phyloP scores from a whole-genome alignment of 164 flowering plant genomes.

The Sextonia rubra region DNA sequence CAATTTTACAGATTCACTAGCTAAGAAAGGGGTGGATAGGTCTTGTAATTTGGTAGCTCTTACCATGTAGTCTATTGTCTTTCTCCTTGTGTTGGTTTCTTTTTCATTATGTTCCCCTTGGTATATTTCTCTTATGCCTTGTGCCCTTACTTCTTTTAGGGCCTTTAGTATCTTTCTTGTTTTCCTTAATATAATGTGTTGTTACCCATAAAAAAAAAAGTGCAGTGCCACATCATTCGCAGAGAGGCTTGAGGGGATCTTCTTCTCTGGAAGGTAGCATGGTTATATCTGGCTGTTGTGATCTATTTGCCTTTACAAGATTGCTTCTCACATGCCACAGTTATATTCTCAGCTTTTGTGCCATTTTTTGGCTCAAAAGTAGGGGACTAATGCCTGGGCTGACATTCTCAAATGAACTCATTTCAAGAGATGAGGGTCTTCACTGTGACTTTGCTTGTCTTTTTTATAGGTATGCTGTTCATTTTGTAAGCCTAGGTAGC shows the following conservation, averaged over 20 bases:
- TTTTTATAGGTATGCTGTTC: conserved; percentile 44
- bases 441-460: conserved; percentile 90
- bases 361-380: conserved; percentile 88
- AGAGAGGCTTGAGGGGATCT: conserved; percentile 79
- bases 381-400: conserved; percentile 86
- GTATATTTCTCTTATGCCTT: too few species aligned
- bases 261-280: conserved; percentile 80
- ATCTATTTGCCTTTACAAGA: neutral
- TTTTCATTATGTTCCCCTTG: too few species aligned
- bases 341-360: conserved; percentile 59
- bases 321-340: neutral
- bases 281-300: neutral
- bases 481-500: neutral
- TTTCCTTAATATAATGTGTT: too few species aligned
- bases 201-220: too few species aligned
- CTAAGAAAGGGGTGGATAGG: too few species aligned
- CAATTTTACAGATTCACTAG: too few species aligned
- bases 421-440: conserved; percentile 84
- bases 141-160: too few species aligned
- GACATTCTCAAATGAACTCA: conserved; percentile 85
- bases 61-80: too few species aligned
- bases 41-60: too few species aligned
- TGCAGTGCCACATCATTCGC: conserved; percentile 69
- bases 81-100: too few species aligned
- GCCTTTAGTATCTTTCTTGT: too few species aligned